A percentile compares a stretch with the other conserved stretches of the same genome.
Conservation (phyloP, 177 flowering plant genomes). For the Tripterygium wilfordii region DNA sequence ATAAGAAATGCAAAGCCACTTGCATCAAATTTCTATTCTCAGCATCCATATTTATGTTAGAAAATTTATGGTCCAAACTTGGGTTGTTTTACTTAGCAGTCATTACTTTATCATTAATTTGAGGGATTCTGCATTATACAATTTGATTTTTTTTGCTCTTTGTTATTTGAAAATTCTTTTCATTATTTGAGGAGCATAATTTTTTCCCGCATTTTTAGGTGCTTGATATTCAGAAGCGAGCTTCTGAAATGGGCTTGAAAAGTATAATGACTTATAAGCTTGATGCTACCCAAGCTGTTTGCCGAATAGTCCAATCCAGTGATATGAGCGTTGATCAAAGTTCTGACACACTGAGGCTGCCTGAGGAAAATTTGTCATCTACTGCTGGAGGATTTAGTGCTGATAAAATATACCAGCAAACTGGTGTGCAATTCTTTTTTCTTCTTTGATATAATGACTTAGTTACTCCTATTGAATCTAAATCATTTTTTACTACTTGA, state of each 20-base stretch:
- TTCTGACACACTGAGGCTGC: conserved; percentile 4
- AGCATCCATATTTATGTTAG: no score
- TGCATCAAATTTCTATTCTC: no score
- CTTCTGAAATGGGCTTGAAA: conserved; percentile 76
- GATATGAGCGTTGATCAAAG: conserved; percentile 10
- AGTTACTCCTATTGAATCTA: no score
- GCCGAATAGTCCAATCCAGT: conserved; percentile 22
- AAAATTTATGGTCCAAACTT: no score
- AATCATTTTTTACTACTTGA: no score
- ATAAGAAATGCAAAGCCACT: no score
- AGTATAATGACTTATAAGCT: conserved; percentile 74
- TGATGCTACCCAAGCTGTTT: conserved; percentile 94
- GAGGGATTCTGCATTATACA: no score
- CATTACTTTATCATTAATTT: no score
- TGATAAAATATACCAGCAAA: conserved; percentile 8
- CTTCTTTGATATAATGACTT: background rate
- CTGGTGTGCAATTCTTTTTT: conserved; percentile 9
- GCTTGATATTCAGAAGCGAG: conserved; percentile 74
- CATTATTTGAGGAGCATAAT: background rate
- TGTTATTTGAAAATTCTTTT: background rate
- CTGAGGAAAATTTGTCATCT: conserved; percentile 2
- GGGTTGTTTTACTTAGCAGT: no score
- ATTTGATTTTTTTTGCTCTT: background rate
- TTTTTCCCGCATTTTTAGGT: conserved; percentile 38
- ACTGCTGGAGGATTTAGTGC: conserved; percentile 10